A percentile compares a stretch with the other conserved stretches of the same genome.
These are phyloP conservation scores for Phytopythium cucurbitacearum DNA, from an alignment of 352 stramenopile species.

Conservation along the genomic window DNA sequence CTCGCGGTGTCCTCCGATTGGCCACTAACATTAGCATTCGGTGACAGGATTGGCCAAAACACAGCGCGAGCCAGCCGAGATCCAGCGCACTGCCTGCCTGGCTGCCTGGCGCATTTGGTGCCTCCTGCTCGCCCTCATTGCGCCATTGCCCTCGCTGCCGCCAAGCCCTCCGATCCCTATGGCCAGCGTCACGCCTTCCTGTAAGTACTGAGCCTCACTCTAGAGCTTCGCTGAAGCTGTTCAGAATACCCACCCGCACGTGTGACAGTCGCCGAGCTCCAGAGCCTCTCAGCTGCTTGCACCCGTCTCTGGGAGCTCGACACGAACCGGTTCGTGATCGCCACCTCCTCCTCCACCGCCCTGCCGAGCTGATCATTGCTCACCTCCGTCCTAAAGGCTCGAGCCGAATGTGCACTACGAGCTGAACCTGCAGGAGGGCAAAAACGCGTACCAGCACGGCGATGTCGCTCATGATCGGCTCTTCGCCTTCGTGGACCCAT, in stretches of 20 bases:
- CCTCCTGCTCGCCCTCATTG: too few relatives aligned
- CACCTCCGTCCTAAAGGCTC: constrained; percentile 33
- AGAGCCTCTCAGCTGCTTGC: constrained; percentile 67
- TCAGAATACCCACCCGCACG: too few relatives aligned
- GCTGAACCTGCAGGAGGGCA: constrained; percentile 92
- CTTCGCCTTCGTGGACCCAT: constrained; percentile 87
- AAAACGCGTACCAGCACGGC: constrained; percentile 85
- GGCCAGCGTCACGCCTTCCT: constrained; percentile 37
- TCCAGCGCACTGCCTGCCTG: too few relatives aligned
- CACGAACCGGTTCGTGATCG: constrained; percentile 51
- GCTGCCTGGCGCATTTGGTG: too few relatives aligned
- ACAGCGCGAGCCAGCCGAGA: too few relatives aligned
- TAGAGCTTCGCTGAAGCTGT: too few relatives aligned
- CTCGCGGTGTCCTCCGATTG: too few relatives aligned
- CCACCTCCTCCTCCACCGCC: not conserved
- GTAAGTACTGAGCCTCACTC: constrained; percentile 15
- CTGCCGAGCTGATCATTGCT: too few relatives aligned
- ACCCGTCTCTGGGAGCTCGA: constrained; percentile 93
- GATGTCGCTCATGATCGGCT: constrained; percentile 88
- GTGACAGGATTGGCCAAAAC: too few relatives aligned
- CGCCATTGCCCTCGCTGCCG: too few relatives aligned
- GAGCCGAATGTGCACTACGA: constrained; percentile 88
- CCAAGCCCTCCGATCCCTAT: constrained; percentile 13
- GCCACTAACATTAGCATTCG: too few relatives aligned
- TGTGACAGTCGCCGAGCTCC: constrained; percentile 33